Conservation (phyloP, 805 yeast species). For the Grigorovia jiainica region DNA sequence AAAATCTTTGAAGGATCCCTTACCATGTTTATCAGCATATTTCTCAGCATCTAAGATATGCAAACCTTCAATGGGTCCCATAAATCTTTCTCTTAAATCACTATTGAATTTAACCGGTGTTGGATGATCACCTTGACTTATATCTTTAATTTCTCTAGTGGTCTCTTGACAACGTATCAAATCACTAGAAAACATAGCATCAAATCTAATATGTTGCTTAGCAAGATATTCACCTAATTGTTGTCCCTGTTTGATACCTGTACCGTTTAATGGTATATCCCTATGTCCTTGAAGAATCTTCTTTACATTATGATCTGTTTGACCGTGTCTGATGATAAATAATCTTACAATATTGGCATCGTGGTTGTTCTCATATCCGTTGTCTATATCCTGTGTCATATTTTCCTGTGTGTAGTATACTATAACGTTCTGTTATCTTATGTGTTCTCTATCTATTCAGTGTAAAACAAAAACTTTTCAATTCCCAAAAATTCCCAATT, state of each 20-base stretch:
- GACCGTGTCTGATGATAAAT: constrained; percentile 75
- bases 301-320: constrained; percentile 60
- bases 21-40: constrained; percentile 44
- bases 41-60: constrained; percentile 50
- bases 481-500: no score
- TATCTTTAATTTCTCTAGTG: constrained; percentile 32
- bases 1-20: constrained; percentile 43
- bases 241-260: constrained; percentile 53
- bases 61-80: constrained; percentile 81
- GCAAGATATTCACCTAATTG: constrained; percentile 35
- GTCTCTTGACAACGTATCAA: constrained; percentile 54
- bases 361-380: constrained; percentile 19
- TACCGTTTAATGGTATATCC: constrained; percentile 53
- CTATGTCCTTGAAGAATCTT: constrained; percentile 73
- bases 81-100: constrained; percentile 57
- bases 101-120: constrained; percentile 28
- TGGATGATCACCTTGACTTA: constrained; percentile 11
- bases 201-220: constrained; percentile 29
- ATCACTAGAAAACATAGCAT: constrained; percentile 33
- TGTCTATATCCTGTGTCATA: neutral
- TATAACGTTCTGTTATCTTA: no score
- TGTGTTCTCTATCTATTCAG: no score
- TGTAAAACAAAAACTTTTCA: no score
- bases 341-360: constrained; percentile 36
- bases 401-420: neutral